Evolutionary conservation across 441 rosid species (phyloP), one percentile per base, ranked within the genome.

Genomic region (Erodium moschatum): DNA sequence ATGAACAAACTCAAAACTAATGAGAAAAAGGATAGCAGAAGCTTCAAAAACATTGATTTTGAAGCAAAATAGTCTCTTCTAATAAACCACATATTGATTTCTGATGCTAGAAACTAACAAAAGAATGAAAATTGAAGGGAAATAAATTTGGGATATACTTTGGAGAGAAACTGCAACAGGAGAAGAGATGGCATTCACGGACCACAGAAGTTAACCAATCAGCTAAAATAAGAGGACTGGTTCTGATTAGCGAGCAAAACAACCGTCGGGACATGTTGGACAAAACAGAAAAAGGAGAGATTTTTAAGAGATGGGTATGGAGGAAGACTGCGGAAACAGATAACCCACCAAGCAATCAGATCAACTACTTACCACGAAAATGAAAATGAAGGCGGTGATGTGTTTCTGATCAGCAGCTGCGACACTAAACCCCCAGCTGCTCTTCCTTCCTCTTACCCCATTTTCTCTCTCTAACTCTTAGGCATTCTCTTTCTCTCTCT

Each of bases 381-480:
- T 4, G 29, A 65, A 75, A 75, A 40, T 38, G 20, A 52, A 62
- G 16, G 67, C 44, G 52, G 70, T 46, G 18, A 74, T 44, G 38
- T 67, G 72, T 46, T 40, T 66, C 67, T 73, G 78, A 73, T 67
- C 77, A 80, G 86, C 85, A 81, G 88, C 88, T 76, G 82, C 72
- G 75, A 84, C 65, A 66, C 77, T 58, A 70, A 74, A 78, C 76
- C 82, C 77, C 80, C 89, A 89, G 90, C 92, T 69, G 90, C 87
- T 78, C 69, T 76, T 71, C 72, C 58, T 77, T 75, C 68, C 50
- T 54, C 27, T 80, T 86, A 82, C 81, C 89, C 88, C 92, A 89
- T 87, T 77, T 69, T 76, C 78, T 70, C 68, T 60, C 65, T 66
- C 74, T 21, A 68, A 20, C 70, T 31, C 70, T 20, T 27, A 68